Evolutionary conservation across 352 stramenopile species (phyloP), one percentile per base, ranked within the genome.

Genomic region (Globisporangium polare): DNA sequence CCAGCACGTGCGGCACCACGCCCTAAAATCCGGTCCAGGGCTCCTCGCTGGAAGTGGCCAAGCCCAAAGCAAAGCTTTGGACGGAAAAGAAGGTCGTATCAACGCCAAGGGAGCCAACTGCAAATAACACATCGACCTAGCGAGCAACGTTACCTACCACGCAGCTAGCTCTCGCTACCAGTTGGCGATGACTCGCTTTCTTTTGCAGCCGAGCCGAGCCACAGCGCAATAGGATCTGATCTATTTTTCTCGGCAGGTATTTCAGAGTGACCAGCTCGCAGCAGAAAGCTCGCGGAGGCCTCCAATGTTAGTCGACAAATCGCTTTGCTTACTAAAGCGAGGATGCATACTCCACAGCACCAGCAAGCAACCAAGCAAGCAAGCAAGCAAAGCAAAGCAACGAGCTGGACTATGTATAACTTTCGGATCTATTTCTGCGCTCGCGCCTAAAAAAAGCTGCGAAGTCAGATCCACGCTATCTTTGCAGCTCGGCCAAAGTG

Each of bases 381-480:
- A 4, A 10, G 41, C 41, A 24, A n/a, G n/a, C n/a, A n/a, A n/a
- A n/a, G 42, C 42, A 49, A 49, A 49, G 42, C n/a, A 49, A n/a
- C 42, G 42, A 17, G 42, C 20, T n/a, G 27, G 27, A 8, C 39
- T 27, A 49, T 24, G 5, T 49, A 15, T 27, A 27, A 24, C 5
- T 35, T 15, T 22, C 5, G 12, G 10, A 8, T 39, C 49, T 55
- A 42, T 41, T 27, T 27, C 49, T 24, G 50, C 29, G 29, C 27
- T 56, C 18, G 5, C 12, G 22, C 50, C 50, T 56, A 29, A 42
- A 42, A 42, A 42, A 56, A 56, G 33, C 33, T 42, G 50, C 29
- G 5, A 56, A 56, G 43, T 56, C 50, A 43, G 27, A 56, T 56
- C 50, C 15, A 9, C 8, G 29, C 50, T 56, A 56, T 56, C 20